A percentile compares a stretch with the other conserved stretches of the same genome.
Evolutionary conservation across 1,284 basidiomycete species (phyloP).

Genomic region (Leccinum variabile): DNA sequence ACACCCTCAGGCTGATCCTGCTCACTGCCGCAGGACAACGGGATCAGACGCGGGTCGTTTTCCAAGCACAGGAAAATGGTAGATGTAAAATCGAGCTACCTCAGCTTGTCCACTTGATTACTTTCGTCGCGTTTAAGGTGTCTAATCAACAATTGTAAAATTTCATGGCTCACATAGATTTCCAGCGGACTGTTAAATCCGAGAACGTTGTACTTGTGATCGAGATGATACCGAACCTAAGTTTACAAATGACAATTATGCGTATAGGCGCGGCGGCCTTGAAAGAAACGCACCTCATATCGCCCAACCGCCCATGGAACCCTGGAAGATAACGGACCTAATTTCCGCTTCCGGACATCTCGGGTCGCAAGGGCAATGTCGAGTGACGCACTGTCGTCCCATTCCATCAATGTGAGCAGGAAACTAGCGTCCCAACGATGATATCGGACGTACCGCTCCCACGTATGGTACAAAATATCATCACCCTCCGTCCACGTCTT

Average conservation of each 20-base stretch:
- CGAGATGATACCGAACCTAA: constrained; percentile 83
- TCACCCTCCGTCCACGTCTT: too few relatives aligned
- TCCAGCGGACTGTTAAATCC: constrained; percentile 81
- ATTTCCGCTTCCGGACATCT: constrained; percentile 42
- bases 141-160: too few relatives aligned
- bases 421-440: constrained; percentile 88
- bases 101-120: too few relatives aligned
- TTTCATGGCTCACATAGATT: constrained; percentile 64
- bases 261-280: neutral
- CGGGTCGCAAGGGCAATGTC: constrained; percentile 42
- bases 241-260: constrained; percentile 6
- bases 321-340: constrained; percentile 77
- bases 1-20: too few relatives aligned
- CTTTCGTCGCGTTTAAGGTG: too few relatives aligned
- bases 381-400: constrained; percentile 83
- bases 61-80: too few relatives aligned
- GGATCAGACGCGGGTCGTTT: too few relatives aligned
- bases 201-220: constrained; percentile 96
- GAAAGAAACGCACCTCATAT: constrained; percentile 69
- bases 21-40: too few relatives aligned
- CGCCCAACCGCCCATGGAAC: constrained; percentile 82
- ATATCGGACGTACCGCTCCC: constrained; percentile 41
- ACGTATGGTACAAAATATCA: too few relatives aligned
- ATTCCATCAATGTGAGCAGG: constrained; percentile 85
- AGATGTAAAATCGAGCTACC: too few relatives aligned